These are phyloP conservation scores for Aspergillus melleus DNA, from an alignment of 2,329 filamentous ascomycete species.

Conservation along the genomic window DNA sequence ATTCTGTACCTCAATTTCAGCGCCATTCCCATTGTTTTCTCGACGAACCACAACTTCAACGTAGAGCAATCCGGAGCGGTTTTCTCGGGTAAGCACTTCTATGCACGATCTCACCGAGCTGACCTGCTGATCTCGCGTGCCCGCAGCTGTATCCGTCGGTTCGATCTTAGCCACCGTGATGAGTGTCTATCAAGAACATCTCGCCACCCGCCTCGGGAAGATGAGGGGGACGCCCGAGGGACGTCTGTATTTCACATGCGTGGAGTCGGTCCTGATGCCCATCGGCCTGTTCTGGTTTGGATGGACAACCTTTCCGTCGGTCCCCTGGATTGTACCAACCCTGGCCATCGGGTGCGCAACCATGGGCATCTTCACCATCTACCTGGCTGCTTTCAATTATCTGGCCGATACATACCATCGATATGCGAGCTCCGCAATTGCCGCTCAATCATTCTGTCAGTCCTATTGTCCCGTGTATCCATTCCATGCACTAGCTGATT, in stretches of 20 bases:
- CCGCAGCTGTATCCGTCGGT: slow-evolving; percentile 62
- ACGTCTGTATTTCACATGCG: slow-evolving; percentile 75
- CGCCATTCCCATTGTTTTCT: slow-evolving; percentile 74
- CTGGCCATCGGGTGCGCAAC: slow-evolving; percentile 70
- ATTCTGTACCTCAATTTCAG: slow-evolving; percentile 78
- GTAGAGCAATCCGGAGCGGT: slow-evolving; percentile 65
- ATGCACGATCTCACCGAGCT: neutral
- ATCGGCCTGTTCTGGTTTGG: slow-evolving; percentile 76
- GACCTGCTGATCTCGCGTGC: neutral
- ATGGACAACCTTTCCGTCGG: slow-evolving; percentile 60
- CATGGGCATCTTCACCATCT: slow-evolving; percentile 80
- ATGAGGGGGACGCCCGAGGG: slow-evolving; percentile 62
- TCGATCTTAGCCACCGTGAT: slow-evolving; percentile 63
- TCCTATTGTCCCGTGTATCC: neutral
- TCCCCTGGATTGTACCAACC: slow-evolving; percentile 69
- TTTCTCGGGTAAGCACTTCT: slow-evolving; percentile 52
- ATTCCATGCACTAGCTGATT: neutral
- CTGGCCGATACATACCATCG: slow-evolving; percentile 80
- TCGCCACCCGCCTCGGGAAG: slow-evolving; percentile 55
- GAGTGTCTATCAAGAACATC: slow-evolving; percentile 68
- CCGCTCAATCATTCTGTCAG: slow-evolving; percentile 73
- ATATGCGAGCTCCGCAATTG: slow-evolving; percentile 79
- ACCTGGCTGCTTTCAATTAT: slow-evolving; percentile 86
- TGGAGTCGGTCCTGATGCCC: slow-evolving; percentile 70
- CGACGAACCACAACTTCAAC: slow-evolving; percentile 64